Evolutionary conservation across 139 green algal genomes (phyloP).

Genomic region (Chlamydomonas sphaeroides): DNA sequence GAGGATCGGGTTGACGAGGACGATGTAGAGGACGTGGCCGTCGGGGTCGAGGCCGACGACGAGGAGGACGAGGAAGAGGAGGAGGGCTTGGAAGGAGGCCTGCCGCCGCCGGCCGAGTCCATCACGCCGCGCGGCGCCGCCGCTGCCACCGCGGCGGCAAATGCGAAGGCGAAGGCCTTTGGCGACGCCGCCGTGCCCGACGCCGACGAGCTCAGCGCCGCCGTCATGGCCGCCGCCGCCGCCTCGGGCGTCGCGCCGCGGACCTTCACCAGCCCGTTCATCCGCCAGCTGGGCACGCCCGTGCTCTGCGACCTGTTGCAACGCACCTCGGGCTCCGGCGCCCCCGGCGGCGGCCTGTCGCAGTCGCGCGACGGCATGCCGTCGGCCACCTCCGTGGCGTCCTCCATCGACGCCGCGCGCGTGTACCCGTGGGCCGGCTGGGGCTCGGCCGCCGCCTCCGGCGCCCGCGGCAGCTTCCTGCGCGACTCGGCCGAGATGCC

Average conservation of each 20-base stretch:
- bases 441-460: not conserved
- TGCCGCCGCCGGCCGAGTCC: too few relatives aligned
- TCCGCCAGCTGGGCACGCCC: not conserved
- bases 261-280: slow-evolving; percentile 19
- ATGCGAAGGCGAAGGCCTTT: too few relatives aligned
- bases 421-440: slow-evolving; percentile 19
- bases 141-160: too few relatives aligned
- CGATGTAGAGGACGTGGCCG: not conserved
- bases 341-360: not conserved
- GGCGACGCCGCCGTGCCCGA: not conserved
- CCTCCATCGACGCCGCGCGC: not conserved
- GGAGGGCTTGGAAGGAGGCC: too few relatives aligned
- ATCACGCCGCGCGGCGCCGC: too few relatives aligned
- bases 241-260: not conserved
- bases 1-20: not conserved
- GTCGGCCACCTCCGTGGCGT: not conserved
- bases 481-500: not conserved
- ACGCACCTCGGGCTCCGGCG: not conserved
- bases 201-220: not conserved
- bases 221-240: not conserved
- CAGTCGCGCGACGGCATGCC: not conserved
- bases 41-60: not conserved
- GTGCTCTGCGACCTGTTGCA: not conserved
- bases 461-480: not conserved
- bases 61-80: not conserved